Evolutionary conservation across 2,329 filamentous ascomycete species (phyloP).

Genomic region (Ophiognomonia clavigignenti-juglandacearum): DNA sequence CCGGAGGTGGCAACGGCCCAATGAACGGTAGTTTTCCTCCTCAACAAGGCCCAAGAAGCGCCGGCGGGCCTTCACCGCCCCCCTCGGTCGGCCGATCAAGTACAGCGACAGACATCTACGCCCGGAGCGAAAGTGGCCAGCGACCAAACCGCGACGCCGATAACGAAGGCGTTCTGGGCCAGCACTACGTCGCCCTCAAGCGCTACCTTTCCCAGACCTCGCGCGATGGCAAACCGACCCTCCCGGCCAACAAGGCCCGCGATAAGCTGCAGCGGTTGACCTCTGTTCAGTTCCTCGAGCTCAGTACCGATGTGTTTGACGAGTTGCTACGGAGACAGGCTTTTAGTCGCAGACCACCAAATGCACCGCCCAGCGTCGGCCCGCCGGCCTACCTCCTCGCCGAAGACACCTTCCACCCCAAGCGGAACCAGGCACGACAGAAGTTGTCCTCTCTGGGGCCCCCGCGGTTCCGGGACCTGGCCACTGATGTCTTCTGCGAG

Average conservation of each 20-base stretch:
- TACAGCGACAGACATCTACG: constrained; percentile 67
- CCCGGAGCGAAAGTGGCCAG: constrained; percentile 61
- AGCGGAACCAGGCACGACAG: constrained; percentile 95
- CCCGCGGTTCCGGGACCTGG: constrained; percentile 83
- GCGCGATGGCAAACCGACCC: constrained; percentile 69
- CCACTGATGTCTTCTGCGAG: constrained; percentile 94
- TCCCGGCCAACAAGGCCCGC: constrained; percentile 79
- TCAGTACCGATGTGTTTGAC: constrained; percentile 96
- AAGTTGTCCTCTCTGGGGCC: constrained; percentile 86
- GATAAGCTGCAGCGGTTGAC: constrained; percentile 92
- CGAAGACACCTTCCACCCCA: constrained; percentile 89
- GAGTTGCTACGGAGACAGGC: constrained; percentile 85
- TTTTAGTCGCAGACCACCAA: constrained; percentile 49
- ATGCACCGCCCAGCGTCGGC: constrained; percentile 41
- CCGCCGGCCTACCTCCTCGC: constrained; percentile 74
- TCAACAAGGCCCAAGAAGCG: constrained; percentile 50
- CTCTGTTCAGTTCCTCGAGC: constrained; percentile 89
- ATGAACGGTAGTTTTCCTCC: constrained; percentile 57
- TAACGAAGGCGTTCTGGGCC: constrained; percentile 58
- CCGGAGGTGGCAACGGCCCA: constrained; percentile 55
- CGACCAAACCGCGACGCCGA: constrained; percentile 52
- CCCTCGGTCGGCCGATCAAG: constrained; percentile 84
- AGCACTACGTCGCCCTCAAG: constrained; percentile 79
- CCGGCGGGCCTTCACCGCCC: constrained; percentile 72
- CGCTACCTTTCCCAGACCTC: constrained; percentile 66